These are phyloP conservation scores for Jamesozyma lodderae DNA, from an alignment of 805 yeast genomes.

Conservation along the genomic window DNA sequence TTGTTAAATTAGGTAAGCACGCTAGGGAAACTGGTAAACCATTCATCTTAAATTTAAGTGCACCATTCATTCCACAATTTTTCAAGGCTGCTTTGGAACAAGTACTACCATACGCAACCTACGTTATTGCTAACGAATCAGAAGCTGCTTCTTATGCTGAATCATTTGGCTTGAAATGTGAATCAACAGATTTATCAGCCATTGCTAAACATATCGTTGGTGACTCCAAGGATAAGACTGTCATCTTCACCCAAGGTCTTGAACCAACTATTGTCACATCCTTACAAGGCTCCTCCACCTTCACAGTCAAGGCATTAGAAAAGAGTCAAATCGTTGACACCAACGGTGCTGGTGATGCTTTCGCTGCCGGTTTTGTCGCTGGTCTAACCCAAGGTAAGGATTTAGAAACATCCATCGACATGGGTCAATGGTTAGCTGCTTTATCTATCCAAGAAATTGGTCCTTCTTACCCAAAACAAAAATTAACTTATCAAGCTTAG, in stretches of 20 bases:
- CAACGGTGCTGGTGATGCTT: constrained; percentile 98
- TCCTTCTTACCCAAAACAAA: constrained; percentile 67
- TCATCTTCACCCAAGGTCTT: constrained; percentile 90
- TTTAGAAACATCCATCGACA: constrained; percentile 53
- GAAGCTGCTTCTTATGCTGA: constrained; percentile 94
- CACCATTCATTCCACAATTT: constrained; percentile 93
- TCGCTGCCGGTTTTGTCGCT: constrained; percentile 93
- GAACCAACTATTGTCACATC: constrained; percentile 79
- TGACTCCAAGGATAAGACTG: constrained; percentile 72
- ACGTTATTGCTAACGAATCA: constrained; percentile 88
- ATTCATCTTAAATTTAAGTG: constrained; percentile 80
- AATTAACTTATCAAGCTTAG: constrained; percentile 33
- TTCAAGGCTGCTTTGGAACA: constrained; percentile 85
- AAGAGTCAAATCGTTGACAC: constrained; percentile 71
- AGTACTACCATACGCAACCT: constrained; percentile 79
- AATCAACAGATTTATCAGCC: constrained; percentile 49
- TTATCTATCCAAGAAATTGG: constrained; percentile 88
- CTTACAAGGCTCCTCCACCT: constrained; percentile 41
- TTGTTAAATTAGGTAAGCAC: constrained; percentile 79
- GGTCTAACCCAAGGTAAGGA: constrained; percentile 70
- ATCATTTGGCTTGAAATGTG: constrained; percentile 53
- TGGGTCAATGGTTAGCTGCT: constrained; percentile 96
- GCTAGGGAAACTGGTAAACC: constrained; percentile 76
- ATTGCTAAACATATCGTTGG: constrained; percentile 65
- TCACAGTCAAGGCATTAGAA: constrained; percentile 65